Evolutionary conservation across 345 rosid genomes (phyloP), one percentile per base, ranked within the genome.

Genomic region (Streptanthus diversifolius): DNA sequence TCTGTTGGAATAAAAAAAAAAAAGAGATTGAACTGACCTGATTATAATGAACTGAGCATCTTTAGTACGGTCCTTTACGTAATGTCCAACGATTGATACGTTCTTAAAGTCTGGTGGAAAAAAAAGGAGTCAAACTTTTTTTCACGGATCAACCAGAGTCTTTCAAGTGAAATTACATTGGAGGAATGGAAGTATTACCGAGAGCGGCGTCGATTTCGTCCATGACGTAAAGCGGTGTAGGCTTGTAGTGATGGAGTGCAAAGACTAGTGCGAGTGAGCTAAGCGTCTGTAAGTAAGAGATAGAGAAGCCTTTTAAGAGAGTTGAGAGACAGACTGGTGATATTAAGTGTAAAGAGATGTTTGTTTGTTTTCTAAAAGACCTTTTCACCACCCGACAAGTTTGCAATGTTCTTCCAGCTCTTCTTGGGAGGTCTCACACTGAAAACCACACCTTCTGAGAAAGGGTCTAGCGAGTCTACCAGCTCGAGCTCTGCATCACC

Each of bases 161-260:
- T 68, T 11, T 35, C n/a, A 43, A 25, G 53, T 52, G 53, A 43
- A 59, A 59, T 43, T 12, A 45, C 8, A 32, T 3, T 24, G 13
- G 29, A 41, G 37, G 59, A 6, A 35, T 45, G 36, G 66, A 62
- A 66, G 45, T 25, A 21, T 39, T 78, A 95, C 99, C 99, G 5
- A 95, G 84, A 63, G 99, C 98, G 29, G 99, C 98, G 37, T 95
- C 99, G 5, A 92, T 95, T 82, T 92, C 99, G 44, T 90, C 99
- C 97, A 95, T 95, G 27, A 92, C 99, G 72, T 95, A 95, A 17
- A 95, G 96, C 0, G 99, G 99, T 1, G 98, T 95, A 24, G 99
- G 97, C 86, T 95, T 95, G 90, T 92, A 95, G 81, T 92, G 99
- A 83, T 95, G 99, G 65, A 95, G 98, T 29, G 98, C 99, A 75